A percentile compares a stretch with the other conserved stretches of the same genome.
phyloP scores from a whole-genome alignment of 2,329 filamentous ascomycete genomes.

The Cytospora paraplurivora region DNA sequence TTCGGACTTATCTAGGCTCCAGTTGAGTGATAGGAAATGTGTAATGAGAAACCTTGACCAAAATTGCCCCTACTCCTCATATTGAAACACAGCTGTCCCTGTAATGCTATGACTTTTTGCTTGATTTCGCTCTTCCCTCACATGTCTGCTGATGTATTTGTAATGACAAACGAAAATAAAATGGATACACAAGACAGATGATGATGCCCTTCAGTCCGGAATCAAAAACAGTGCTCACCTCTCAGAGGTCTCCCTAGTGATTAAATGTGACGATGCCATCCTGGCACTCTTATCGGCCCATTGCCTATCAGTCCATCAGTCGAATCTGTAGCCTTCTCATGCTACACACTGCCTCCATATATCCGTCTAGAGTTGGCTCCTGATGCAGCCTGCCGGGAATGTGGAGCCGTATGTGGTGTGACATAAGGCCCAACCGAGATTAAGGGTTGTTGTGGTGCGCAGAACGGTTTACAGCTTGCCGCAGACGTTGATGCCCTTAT shows the following conservation, averaged over 20 bases:
- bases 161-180: slow-evolving; percentile 27
- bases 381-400: slow-evolving; percentile 10
- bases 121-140: slow-evolving; percentile 21
- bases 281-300: slow-evolving; percentile 15
- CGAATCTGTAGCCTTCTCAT: neutral
- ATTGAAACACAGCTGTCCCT: slow-evolving; percentile 14
- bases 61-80: slow-evolving; percentile 11
- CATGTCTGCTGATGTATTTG: slow-evolving; percentile 21
- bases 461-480: slow-evolving; percentile 4
- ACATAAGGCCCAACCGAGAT: slow-evolving; percentile 22
- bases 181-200: slow-evolving; percentile 37
- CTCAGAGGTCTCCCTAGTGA: slow-evolving; percentile 27
- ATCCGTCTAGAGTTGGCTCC: slow-evolving; percentile 9
- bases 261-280: slow-evolving; percentile 30
- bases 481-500: slow-evolving; percentile 25
- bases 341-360: neutral
- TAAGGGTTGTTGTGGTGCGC: slow-evolving; percentile 22
- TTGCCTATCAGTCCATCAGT: slow-evolving; percentile 14
- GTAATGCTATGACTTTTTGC: slow-evolving; percentile 26
- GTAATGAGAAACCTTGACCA: slow-evolving; percentile 15
- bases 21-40: slow-evolving; percentile 22
- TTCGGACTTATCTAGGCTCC: slow-evolving; percentile 28
- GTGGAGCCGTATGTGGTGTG: neutral
- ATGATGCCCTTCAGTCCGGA: slow-evolving; percentile 27
- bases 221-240: slow-evolving; percentile 34